Conservation (phyloP, 306 rosid species). For the Pterocarpus santalinus region DNA sequence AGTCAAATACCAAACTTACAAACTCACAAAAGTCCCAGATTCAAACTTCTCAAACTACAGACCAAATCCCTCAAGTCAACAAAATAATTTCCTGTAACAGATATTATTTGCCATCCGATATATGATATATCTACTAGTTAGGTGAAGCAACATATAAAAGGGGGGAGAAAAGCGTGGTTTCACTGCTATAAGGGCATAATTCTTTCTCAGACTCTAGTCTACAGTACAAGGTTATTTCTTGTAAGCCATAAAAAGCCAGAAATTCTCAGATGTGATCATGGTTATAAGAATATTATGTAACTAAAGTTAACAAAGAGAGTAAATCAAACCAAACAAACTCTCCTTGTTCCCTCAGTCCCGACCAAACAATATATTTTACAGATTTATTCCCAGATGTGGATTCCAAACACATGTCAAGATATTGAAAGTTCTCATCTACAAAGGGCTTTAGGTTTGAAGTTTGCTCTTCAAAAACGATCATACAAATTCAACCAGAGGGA, state of each 20-base stretch:
- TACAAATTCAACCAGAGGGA: too few relatives aligned
- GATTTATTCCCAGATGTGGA: conserved; percentile 1
- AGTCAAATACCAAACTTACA: too few relatives aligned
- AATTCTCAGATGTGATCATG: not conserved
- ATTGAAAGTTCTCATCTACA: not conserved
- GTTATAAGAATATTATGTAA: too few relatives aligned
- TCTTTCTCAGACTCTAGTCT: not conserved
- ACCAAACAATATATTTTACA: not conserved
- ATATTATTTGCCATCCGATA: too few relatives aligned
- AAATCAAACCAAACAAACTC: not conserved
- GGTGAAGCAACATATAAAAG: too few relatives aligned
- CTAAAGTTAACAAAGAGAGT: not conserved
- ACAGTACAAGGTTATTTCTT: not conserved
- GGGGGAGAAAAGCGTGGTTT: not conserved
- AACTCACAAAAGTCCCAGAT: too few relatives aligned
- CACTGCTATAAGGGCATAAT: not conserved
- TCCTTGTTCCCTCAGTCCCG: not conserved
- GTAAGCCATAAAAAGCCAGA: not conserved
- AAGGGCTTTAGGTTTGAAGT: not conserved
- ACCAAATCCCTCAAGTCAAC: too few relatives aligned
- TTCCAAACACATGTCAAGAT: not conserved
- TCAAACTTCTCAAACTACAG: too few relatives aligned
- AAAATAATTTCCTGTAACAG: too few relatives aligned
- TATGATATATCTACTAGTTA: too few relatives aligned
- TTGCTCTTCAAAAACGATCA: not conserved